Evolutionary conservation across 768 basidiomycete species (phyloP), one percentile per base, ranked within the genome.

Genomic region (Lenzites betulinus): DNA sequence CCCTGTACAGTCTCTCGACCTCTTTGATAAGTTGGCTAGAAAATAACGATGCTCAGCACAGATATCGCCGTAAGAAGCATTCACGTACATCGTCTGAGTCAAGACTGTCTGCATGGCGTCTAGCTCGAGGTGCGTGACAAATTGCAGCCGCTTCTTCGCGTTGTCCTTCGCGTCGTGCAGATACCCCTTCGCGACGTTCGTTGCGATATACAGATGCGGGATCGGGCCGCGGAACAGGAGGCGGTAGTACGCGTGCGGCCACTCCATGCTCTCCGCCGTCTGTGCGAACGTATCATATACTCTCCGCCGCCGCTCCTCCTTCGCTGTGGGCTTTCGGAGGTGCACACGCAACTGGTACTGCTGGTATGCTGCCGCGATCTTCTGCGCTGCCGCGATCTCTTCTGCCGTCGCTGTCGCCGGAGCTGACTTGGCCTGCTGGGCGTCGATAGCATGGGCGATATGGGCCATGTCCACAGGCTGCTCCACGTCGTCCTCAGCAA

Each of bases 171-270:
- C 61, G 18, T 66, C 50, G 39, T 67, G 41, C 8, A 73, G 62
- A 20, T 69, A 26, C 1, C 64, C 38, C 12, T 74, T 66, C 22
- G 70, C 65, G n/a, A 67, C 54, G 48, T 82, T 76, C 28, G 83
- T 71, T 60, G 76, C 79, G 2, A 78, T 61, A 2, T 81, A 67
- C 28, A 82, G 63, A 51, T 74, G 77, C 1, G 80, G 78, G 8
- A 83, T 68, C 18, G 70, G 70, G 50, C 71, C 70, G 6, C 71
- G 66, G 64, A 77, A 81, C 15, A 78, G 67, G 0, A 67, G 55
- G 15, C 72, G 73, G 59, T 83, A 81, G 18, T 55, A 60, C 6
- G 61, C 64, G 25, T 54, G 55, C 35, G 59, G 36, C 77, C 78
- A 76, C 3, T 57, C 52, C 28, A 71, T 70, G 7, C 57, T 63